Conservation (phyloP, 257 asterid genomes). For the Solanum gracilifrons region DNA sequence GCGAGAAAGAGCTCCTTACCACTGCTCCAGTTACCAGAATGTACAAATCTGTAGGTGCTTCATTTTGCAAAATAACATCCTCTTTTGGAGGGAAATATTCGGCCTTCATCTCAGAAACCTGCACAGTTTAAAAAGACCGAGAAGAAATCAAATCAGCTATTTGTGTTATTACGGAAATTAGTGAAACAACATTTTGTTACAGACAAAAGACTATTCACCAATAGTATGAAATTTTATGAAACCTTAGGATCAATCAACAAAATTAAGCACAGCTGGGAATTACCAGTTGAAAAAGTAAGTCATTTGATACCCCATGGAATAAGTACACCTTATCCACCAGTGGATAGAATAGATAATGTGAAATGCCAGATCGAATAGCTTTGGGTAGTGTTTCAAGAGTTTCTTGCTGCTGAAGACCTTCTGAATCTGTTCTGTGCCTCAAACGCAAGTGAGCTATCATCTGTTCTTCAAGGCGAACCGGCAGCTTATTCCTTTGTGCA, state of each 20-base stretch:
- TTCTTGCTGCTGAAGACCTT: slow-evolving; percentile 83
- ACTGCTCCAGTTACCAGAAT: slow-evolving; percentile 61
- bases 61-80: slow-evolving; percentile 63
- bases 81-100: slow-evolving; percentile 64
- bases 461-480: slow-evolving; percentile 62
- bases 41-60: slow-evolving; percentile 67
- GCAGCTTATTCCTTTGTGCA: slow-evolving; percentile 60
- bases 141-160: not conserved
- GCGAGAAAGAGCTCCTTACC: not conserved
- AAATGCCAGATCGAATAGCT: slow-evolving; percentile 66
- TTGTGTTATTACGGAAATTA: not conserved
- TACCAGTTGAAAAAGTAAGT: slow-evolving; percentile 89
- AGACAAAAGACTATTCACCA: not conserved
- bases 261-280: not conserved
- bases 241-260: not conserved
- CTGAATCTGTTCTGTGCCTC: slow-evolving; percentile 70
- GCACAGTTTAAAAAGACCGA: not conserved
- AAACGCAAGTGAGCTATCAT: slow-evolving; percentile 76
- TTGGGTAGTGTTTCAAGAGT: slow-evolving; percentile 70
- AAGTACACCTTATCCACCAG: slow-evolving; percentile 62
- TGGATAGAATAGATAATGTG: slow-evolving; percentile 52
- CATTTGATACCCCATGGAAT: slow-evolving; percentile 66
- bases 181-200: not conserved
- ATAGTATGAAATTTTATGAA: not conserved
- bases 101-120: slow-evolving; percentile 74